Conservation (phyloP, 1,284 basidiomycete species). For the Trichosporon sp. region DNA sequence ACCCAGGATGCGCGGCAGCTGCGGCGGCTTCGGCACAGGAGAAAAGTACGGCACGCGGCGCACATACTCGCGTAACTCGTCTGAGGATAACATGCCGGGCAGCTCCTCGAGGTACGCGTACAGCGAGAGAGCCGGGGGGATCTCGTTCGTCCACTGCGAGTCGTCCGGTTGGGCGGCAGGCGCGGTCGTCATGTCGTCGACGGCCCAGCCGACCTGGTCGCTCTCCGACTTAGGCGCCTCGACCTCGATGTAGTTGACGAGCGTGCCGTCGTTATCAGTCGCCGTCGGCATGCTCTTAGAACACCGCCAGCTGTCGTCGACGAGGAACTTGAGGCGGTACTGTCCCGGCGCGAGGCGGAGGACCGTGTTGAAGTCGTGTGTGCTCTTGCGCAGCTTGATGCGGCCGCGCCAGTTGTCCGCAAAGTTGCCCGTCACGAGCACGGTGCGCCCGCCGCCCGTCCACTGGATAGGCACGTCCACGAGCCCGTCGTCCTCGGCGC, state of each 20-base stretch:
- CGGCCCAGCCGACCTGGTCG: slow-evolving; percentile 48
- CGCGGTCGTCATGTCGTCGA: slow-evolving; percentile 34
- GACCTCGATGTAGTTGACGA: slow-evolving; percentile 86
- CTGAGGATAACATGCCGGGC: slow-evolving; percentile 50
- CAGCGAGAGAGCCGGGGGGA: slow-evolving; percentile 67
- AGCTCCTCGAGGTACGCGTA: slow-evolving; percentile 78
- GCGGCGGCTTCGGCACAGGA: slow-evolving; percentile 69
- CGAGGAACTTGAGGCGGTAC: slow-evolving; percentile 92
- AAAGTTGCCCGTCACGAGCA: slow-evolving; percentile 59
- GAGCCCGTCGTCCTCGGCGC: slow-evolving; percentile 29
- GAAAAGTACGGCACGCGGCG: slow-evolving; percentile 48
- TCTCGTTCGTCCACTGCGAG: slow-evolving; percentile 64
- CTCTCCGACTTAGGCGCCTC: slow-evolving; percentile 44
- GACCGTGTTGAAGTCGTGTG: slow-evolving; percentile 52
- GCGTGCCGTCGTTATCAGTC: slow-evolving; percentile 87
- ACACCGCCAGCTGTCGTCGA: slow-evolving; percentile 82
- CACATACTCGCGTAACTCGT: slow-evolving; percentile 21
- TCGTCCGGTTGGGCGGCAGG: slow-evolving; percentile 48
- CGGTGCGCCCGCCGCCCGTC: slow-evolving; percentile 51
- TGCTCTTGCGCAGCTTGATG: slow-evolving; percentile 52
- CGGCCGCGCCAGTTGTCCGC: slow-evolving; percentile 58
- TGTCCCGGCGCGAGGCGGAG: slow-evolving; percentile 75
- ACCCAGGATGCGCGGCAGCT: slow-evolving; percentile 78
- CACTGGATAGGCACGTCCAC: slow-evolving; percentile 47
- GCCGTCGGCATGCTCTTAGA: slow-evolving; percentile 76